Evolutionary conservation across 306 rosid genomes (phyloP).

Genomic region (Glycine tomentella): DNA sequence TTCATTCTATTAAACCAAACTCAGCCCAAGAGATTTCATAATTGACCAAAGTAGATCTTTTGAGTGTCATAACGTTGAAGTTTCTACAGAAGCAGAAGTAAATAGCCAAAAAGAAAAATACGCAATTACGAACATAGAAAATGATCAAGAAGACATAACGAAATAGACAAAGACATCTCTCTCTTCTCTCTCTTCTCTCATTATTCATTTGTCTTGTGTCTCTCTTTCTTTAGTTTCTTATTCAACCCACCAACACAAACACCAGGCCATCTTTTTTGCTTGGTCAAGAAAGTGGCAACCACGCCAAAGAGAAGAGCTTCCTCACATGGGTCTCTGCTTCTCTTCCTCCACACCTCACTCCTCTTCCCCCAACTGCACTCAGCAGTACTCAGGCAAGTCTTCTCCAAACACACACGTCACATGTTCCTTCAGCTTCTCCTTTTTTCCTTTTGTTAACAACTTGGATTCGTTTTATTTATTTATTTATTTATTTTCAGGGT

Average conservation of each 20-base stretch:
- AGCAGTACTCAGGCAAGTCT: slow-evolving; percentile 58
- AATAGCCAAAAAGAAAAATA: not conserved
- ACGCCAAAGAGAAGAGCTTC: not conserved
- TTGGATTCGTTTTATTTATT: too few relatives aligned
- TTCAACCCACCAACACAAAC: not conserved
- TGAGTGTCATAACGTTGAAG: not conserved
- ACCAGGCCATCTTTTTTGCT: not conserved
- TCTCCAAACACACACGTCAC: not conserved
- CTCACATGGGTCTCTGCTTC: slow-evolving; percentile 70
- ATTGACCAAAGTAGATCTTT: too few relatives aligned
- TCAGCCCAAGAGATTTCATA: too few relatives aligned
- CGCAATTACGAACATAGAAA: not conserved
- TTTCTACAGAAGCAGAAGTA: not conserved
- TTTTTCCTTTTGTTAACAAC: too few relatives aligned
- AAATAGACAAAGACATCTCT: slow-evolving; percentile 11
- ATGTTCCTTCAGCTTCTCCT: too few relatives aligned
- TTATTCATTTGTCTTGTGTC: too few relatives aligned
- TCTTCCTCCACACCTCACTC: slow-evolving; percentile 41
- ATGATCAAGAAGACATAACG: not conserved
- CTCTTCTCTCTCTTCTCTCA: not conserved
- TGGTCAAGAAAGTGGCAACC: not conserved
- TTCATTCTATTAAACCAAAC: too few relatives aligned
- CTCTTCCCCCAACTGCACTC: slow-evolving; percentile 34
- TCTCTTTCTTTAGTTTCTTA: not conserved
- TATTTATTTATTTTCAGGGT: slow-evolving; percentile 34